Evolutionary conservation across 192 early-diverging fungal genomes (phyloP).

Genomic region (Funneliformis geosporum): DNA sequence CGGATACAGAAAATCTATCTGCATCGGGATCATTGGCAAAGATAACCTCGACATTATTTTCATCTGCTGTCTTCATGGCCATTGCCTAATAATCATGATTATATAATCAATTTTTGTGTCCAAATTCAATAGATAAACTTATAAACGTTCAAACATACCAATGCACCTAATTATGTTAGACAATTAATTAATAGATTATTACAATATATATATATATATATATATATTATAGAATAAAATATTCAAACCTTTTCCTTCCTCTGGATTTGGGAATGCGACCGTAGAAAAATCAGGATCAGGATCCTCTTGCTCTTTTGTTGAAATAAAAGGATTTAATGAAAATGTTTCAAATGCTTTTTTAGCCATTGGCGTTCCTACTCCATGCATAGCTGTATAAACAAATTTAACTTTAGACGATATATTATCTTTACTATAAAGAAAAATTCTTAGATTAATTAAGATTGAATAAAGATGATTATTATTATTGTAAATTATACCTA

Average conservation of each 20-base stretch:
- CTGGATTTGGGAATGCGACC: constrained; percentile 82
- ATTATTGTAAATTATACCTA: constrained; percentile 25
- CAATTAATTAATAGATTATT: background rate
- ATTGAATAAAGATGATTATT: background rate
- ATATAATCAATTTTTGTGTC: background rate
- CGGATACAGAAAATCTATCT: constrained; percentile 89
- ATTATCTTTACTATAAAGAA: constrained; percentile 47
- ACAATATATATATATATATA: constrained; percentile 45
- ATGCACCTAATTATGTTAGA: constrained; percentile 2
- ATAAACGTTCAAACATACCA: background rate
- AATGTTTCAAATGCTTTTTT: constrained; percentile 67
- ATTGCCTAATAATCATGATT: constrained; percentile 41
- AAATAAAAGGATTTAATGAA: constrained; percentile 64
- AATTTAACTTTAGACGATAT: constrained; percentile 56
- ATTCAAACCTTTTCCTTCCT: constrained; percentile 81
- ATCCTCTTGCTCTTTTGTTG: constrained; percentile 64
- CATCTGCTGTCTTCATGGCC: constrained; percentile 70
- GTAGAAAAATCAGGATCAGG: constrained; percentile 94
- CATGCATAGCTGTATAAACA: constrained; percentile 96
- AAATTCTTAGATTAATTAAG: background rate
- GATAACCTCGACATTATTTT: constrained; percentile 58
- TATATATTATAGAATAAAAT: background rate
- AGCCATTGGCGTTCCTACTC: constrained; percentile 83
- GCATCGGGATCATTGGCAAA: constrained; percentile 96
- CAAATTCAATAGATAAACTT: background rate